Conservation (phyloP, 2,329 filamentous ascomycete genomes). For the Rhexocercosporidium sp. region DNA sequence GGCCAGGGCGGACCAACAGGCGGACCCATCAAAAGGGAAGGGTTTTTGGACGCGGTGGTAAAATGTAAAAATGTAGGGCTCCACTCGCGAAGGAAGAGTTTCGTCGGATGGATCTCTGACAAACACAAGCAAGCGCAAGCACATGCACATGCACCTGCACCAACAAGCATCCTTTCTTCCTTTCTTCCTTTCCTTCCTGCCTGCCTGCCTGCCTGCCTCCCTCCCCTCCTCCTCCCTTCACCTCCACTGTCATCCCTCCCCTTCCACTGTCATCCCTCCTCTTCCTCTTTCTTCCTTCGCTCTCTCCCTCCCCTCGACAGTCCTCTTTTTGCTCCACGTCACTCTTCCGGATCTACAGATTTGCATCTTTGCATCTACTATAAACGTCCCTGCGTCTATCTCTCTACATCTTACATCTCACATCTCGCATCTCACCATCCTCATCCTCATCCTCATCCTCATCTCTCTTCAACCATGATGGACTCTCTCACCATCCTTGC, state of each 20-base stretch:
- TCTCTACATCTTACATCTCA: background rate
- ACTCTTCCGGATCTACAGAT: background rate
- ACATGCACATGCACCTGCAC: background rate
- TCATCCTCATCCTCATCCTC: background rate
- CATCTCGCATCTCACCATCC: too few relatives aligned
- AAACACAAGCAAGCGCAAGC: background rate
- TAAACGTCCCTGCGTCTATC: background rate
- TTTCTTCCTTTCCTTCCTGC: background rate
- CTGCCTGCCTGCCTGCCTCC: background rate
- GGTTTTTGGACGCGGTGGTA: background rate
- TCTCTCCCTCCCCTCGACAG: background rate
- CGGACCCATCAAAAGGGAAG: background rate
- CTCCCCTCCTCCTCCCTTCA: background rate
- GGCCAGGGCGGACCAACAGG: background rate
- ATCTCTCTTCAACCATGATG: constrained; percentile 18
- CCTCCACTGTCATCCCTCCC: background rate
- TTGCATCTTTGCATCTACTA: too few relatives aligned
- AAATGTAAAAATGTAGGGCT: too few relatives aligned
- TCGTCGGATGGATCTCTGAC: constrained; percentile 11
- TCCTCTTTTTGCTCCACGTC: background rate
- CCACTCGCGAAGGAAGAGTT: constrained; percentile 5
- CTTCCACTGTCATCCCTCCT: background rate
- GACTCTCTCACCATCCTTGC: constrained; percentile 37
- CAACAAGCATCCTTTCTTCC: background rate
- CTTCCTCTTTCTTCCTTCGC: background rate